Evolutionary conservation across 1,139 yeast genomes (phyloP).

Genomic region (Meyerozyma athensensis): DNA sequence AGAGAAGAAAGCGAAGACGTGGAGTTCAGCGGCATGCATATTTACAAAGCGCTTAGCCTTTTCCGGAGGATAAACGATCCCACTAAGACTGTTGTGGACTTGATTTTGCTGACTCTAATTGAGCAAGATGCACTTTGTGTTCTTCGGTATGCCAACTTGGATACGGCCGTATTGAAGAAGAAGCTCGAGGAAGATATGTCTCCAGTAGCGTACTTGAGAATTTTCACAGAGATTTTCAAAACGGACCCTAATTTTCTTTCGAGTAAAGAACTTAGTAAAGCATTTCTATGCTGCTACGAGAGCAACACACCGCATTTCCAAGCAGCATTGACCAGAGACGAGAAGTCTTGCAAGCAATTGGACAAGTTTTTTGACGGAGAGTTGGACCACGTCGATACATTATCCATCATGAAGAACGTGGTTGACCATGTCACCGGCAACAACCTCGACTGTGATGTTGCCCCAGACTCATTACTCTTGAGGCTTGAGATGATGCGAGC

Average conservation of each 20-base stretch:
- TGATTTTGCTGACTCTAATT: not conserved
- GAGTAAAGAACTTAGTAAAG: not conserved
- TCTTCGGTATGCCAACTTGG: not conserved
- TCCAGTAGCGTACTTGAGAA: slow-evolving; percentile 7
- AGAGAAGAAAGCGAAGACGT: not conserved
- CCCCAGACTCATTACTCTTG: slow-evolving; percentile 20
- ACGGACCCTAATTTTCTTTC: slow-evolving; percentile 4
- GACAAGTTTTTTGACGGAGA: slow-evolving; percentile 6
- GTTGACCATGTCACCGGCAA: slow-evolving; percentile 17
- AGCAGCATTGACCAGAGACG: slow-evolving; percentile 7
- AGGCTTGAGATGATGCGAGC: slow-evolving; percentile 2
- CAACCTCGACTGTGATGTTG: slow-evolving; percentile 21
- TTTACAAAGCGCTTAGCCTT: not conserved
- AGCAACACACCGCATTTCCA: slow-evolving; percentile 4
- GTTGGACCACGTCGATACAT: slow-evolving; percentile 3
- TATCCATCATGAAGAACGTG: not conserved
- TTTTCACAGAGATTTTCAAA: slow-evolving; percentile 8
- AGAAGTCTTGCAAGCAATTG: slow-evolving; percentile 6
- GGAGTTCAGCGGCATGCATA: not conserved
- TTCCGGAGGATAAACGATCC: not conserved
- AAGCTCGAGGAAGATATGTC: not conserved
- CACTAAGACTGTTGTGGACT: not conserved
- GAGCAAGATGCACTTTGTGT: not conserved
- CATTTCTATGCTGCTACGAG: not conserved
- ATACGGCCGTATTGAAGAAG: not conserved